Percentiles rank a stretch among this genome's conserved stretches.
These are phyloP conservation scores for Trametes punicea DNA, from an alignment of 768 basidiomycete genomes.

Conservation along the genomic window DNA sequence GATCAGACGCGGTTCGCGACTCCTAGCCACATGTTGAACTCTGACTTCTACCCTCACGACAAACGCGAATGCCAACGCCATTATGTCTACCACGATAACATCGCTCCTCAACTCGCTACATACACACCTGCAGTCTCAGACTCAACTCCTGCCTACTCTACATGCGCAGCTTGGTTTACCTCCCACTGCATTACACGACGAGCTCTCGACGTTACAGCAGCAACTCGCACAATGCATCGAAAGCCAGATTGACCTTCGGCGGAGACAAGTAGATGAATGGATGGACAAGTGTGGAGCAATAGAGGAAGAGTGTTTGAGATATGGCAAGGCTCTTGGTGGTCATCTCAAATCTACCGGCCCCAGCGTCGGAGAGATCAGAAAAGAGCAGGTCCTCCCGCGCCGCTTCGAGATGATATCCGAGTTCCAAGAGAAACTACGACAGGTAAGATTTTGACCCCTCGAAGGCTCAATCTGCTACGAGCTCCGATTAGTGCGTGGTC, in stretches of 20 bases:
- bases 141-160: slow-evolving; percentile 74
- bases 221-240: slow-evolving; percentile 77
- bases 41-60: slow-evolving; percentile 12
- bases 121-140: slow-evolving; percentile 75
- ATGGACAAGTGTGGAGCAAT: slow-evolving; percentile 56
- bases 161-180: slow-evolving; percentile 86
- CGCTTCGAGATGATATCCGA: slow-evolving; percentile 66
- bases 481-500: too few relatives aligned
- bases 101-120: slow-evolving; percentile 75
- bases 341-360: slow-evolving; percentile 64
- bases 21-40: slow-evolving; percentile 11
- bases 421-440: slow-evolving; percentile 75
- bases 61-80: slow-evolving; percentile 2
- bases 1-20: slow-evolving; percentile 23
- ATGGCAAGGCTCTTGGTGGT: slow-evolving; percentile 68
- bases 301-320: slow-evolving; percentile 63
- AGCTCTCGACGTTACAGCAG: slow-evolving; percentile 68
- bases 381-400: slow-evolving; percentile 68
- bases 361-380: slow-evolving; percentile 65
- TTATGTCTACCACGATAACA: slow-evolving; percentile 73
- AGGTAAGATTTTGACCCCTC: slow-evolving; percentile 44
- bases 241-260: slow-evolving; percentile 60
- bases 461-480: too few relatives aligned
- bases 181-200: slow-evolving; percentile 73
- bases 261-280: slow-evolving; percentile 79